These are phyloP conservation scores for Cymbopogon flexuosus DNA, from an alignment of 202 grass and related monocot genomes.

Conservation along the genomic window DNA sequence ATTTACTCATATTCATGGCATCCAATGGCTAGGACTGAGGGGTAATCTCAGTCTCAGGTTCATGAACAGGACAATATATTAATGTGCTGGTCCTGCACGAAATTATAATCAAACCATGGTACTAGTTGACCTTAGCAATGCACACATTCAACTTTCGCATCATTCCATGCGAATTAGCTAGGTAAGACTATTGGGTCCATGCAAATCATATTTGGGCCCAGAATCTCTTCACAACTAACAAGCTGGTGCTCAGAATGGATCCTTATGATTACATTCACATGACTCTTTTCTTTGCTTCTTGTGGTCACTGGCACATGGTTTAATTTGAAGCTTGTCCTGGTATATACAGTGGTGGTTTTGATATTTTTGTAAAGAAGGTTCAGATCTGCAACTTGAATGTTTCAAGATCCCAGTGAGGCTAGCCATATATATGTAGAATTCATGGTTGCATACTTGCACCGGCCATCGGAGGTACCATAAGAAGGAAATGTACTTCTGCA, in stretches of 20 bases:
- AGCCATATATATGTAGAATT: background rate
- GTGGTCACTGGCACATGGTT: background rate
- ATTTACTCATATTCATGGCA: background rate
- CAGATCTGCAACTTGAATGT: background rate
- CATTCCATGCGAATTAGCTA: background rate
- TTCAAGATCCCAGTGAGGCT: background rate
- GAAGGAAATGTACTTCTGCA: background rate
- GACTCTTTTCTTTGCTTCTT: background rate
- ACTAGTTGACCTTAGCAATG: background rate
- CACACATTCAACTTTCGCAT: background rate
- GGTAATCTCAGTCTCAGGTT: background rate
- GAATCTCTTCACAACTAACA: background rate
- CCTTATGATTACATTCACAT: background rate
- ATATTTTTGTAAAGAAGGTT: background rate
- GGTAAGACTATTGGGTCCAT: background rate
- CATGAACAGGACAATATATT: conserved; percentile 3
- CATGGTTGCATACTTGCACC: background rate
- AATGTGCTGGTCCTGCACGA: background rate
- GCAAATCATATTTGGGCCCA: background rate
- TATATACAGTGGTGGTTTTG: background rate
- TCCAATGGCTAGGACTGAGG: background rate
- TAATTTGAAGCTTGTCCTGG: background rate
- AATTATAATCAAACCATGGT: conserved; percentile 24
- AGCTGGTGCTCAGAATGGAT: background rate
- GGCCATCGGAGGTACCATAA: background rate